Base-by-base conservation (phyloP, 1,284 basidiomycete species). In the Moesziomyces sp. region DNA sequence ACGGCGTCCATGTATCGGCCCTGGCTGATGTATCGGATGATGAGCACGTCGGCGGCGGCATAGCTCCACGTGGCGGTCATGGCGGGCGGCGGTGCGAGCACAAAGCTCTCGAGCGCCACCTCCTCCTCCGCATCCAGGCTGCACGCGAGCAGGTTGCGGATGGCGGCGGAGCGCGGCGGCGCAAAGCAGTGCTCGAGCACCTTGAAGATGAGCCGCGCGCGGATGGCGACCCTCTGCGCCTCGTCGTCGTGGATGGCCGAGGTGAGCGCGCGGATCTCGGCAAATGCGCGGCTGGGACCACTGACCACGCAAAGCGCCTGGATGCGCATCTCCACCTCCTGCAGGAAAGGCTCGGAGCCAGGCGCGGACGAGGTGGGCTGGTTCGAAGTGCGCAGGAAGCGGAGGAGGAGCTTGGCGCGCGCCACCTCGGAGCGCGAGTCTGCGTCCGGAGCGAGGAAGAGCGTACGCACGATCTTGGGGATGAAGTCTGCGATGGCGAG, bases 1-100 rank as follows among this genome's bases (percentile, higher is more conserved):
- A 80, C 77, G 0, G 79, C 79, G 53, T 79, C 78, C 60, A 80
- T 68, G 59, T 79, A 81, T 21, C 72, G 57, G 0, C 78, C 79
- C 26, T 77, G 68, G 56, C 68, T 67, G 47, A 81, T 73, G 47
- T 67, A 76, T 24, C 78, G 68, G 43, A 80, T 58, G 26, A 81
- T 67, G 24, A 81, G 61, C 14, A 76, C 72, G 49, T 81, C 79
- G 21, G 76, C 63, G 13, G 76, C 76, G 13, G 75, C 58, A 23
- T 68, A 75, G 43, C 68, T 62, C 68, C 68, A 75, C 1, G 66
- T 74, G 5, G 74, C 62, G 11, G 58, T 64, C 64, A 74, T 70
- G 8, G 74, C 73, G 1, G 71, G 57, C 1, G 75, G 68, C 8
- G 62, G 55, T 2, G 70, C 61, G 13, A 79, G 53, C 0, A 77